Evolutionary conservation across 164 flowering plant species (phyloP), one percentile per base, ranked within the genome.

Genomic region (Annona cherimola): DNA sequence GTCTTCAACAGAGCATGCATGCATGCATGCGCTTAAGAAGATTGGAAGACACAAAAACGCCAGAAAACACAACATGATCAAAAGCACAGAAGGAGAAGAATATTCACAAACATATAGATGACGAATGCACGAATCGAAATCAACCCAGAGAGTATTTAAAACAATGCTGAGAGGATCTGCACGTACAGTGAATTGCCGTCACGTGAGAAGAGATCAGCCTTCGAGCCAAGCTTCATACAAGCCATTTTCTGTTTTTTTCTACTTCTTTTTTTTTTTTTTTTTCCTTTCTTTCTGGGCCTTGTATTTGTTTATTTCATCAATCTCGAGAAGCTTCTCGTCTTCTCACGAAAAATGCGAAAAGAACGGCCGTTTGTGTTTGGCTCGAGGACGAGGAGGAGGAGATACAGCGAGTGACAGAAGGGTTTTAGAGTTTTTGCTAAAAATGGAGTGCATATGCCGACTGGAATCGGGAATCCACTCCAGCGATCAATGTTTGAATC

Each of bases 211-310:
- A 72, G 76, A 66, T 85, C 90, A 45, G 92, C 73, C 77, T 86
- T 88, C 62, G 88, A 84, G 35, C 92, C 92, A 73, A 86, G 73
- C 79, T 77, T 86, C 85, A 82, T 74, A 79, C 79, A 85, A 42
- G 86, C 89, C 92, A 88, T 86, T 45, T 14, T 64, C 18, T 20
- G n/a, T 39, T n/a, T 42, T 44, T 14, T 7, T 64, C 5, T 64
- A 7, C 5, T 41, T 16, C 42, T 63, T 39, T 39, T 12, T 39
- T 35, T 39, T 39, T 40, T 41, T 41, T 40, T 64, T 26, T 26
- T 26, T 26, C 35, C 35, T 26, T 26, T 26, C 35, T 26, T 26
- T 26, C 35, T 26, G 35, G 35, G 35, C 35, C 35, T 26, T 26
- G 35, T 26, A 26, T 26, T 26, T 26, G 35, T 26, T 26, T 26